These are phyloP conservation scores for Paramecium tetraurelia DNA, from an alignment of 73 alveolate species.

Conservation along the genomic window DNA sequence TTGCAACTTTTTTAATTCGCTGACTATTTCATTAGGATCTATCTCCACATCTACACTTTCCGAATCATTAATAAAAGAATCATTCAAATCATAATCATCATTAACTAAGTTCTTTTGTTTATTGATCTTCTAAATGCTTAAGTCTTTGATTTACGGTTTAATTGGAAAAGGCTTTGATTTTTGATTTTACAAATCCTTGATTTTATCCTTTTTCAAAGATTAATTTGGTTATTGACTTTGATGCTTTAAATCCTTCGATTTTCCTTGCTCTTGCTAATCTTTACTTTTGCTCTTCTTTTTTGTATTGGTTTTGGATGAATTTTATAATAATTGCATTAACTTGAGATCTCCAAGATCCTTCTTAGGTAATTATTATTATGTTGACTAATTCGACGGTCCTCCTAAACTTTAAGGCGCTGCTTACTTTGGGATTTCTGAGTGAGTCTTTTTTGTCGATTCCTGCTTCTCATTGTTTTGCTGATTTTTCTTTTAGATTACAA, in stretches of 20 bases:
- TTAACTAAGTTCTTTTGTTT: background rate
- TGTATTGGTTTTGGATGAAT: background rate
- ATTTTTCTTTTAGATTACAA: background rate
- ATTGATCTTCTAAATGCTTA: background rate
- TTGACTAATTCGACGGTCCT: background rate
- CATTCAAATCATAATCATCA: constrained; percentile 10
- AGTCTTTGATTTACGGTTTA: background rate
- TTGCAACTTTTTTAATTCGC: background rate
- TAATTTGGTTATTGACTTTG: background rate
- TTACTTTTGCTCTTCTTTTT: background rate
- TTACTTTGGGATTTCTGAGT: background rate
- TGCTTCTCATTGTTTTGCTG: background rate
- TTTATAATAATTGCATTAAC: background rate
- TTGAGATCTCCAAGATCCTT: background rate
- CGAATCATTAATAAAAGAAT: background rate
- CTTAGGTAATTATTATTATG: background rate
- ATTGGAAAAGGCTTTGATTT: background rate
- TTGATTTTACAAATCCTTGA: background rate
- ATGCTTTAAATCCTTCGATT: background rate
- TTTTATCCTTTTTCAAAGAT: background rate
- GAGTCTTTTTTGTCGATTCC: background rate
- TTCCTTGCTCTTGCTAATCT: background rate
- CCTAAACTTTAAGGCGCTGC: background rate
- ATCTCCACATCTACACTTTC: background rate
- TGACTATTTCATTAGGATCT: background rate